Conservation (phyloP, 2,329 filamentous ascomycete species). For the Rutstroemia sp. region DNA sequence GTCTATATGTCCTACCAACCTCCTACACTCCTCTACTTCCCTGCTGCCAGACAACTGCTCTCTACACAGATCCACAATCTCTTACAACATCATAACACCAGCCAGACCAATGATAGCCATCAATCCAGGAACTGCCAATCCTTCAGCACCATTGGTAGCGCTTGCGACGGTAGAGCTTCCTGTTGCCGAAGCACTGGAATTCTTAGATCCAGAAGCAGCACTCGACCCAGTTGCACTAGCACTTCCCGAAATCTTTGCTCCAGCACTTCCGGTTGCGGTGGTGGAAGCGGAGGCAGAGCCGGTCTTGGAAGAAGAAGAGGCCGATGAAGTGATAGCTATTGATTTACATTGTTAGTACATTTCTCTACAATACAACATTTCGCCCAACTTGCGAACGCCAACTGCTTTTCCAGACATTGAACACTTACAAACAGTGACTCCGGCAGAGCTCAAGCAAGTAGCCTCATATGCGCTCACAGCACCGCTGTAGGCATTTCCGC, state of each 20-base stretch:
- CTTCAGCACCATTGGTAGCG: background rate
- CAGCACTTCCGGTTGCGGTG: background rate
- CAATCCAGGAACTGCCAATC: constrained; percentile 1
- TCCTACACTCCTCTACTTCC: background rate
- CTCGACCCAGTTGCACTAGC: background rate
- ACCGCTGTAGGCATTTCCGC: background rate
- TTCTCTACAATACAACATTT: background rate
- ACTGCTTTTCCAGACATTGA: background rate
- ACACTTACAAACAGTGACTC: constrained; percentile 5
- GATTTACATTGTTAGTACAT: background rate
- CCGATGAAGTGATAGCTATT: background rate
- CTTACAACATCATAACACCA: background rate
- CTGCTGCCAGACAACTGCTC: background rate
- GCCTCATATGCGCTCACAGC: constrained; percentile 9
- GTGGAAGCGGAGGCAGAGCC: background rate
- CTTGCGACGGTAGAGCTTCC: background rate
- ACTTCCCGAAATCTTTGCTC: background rate
- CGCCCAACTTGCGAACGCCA: background rate
- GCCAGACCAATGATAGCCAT: background rate
- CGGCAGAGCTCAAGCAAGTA: constrained; percentile 7
- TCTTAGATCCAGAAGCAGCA: background rate
- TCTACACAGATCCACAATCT: background rate
- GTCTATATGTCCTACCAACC: no score
- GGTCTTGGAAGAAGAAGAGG: background rate
- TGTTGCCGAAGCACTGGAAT: background rate